These are phyloP conservation scores for Emergomyces pasteurianus DNA, from an alignment of 2,329 filamentous ascomycete genomes.

Conservation along the genomic window DNA sequence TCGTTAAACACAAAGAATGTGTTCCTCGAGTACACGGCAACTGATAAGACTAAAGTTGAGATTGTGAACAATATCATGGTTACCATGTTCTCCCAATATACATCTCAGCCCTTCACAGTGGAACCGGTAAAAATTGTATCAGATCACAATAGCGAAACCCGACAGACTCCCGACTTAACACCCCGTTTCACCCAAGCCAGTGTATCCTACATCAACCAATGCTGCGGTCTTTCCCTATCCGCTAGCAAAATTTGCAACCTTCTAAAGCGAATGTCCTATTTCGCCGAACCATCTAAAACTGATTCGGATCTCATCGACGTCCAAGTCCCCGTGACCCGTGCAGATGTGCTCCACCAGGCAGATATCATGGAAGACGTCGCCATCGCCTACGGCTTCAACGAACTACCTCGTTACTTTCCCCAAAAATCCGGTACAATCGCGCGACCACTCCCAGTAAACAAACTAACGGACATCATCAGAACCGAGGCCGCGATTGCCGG, in stretches of 20 bases:
- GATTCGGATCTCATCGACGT: conserved; percentile 65
- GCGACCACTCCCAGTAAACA: conserved; percentile 82
- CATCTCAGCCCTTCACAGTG: conserved; percentile 76
- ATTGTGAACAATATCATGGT: conserved; percentile 93
- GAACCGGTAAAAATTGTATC: conserved; percentile 90
- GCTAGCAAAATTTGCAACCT: conserved; percentile 65
- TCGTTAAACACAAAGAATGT: conserved; percentile 81
- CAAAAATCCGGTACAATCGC: conserved; percentile 79
- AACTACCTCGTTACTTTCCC: conserved; percentile 74
- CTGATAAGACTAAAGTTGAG: conserved; percentile 90
- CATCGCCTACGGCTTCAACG: conserved; percentile 96
- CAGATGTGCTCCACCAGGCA: conserved; percentile 89
- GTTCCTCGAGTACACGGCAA: conserved; percentile 94
- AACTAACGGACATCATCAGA: conserved; percentile 82
- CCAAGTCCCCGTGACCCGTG: conserved; percentile 73
- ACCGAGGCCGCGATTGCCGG: conserved; percentile 84
- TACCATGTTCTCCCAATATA: conserved; percentile 93
- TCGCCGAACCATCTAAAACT: conserved; percentile 60
- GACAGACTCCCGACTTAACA: conserved; percentile 69
- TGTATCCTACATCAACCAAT: conserved; percentile 85
- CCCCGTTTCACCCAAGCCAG: conserved; percentile 69
- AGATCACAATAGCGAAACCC: conserved; percentile 73
- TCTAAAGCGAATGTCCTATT: conserved; percentile 78
- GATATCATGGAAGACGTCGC: conserved; percentile 98
- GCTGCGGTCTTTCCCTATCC: conserved; percentile 69